These are phyloP conservation scores for Fusarium miscanthi DNA, from an alignment of 2,329 filamentous ascomycete genomes.

Conservation along the genomic window DNA sequence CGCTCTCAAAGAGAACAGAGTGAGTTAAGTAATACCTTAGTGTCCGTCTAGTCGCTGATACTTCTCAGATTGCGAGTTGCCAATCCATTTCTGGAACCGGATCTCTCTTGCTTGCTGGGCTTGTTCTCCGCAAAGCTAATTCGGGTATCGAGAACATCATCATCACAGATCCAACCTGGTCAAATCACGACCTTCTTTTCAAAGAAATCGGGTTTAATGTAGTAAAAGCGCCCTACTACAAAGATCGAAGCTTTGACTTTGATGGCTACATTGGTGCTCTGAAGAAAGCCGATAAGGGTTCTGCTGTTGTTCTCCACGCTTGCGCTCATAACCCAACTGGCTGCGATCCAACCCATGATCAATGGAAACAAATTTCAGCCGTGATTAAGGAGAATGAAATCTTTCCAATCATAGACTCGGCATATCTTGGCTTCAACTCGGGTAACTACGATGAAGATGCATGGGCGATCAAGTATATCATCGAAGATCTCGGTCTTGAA, in stretches of 20 bases:
- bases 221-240: slow-evolving; percentile 51
- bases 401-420: slow-evolving; percentile 40
- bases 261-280: slow-evolving; percentile 46
- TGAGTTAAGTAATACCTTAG: not conserved
- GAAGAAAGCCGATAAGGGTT: slow-evolving; percentile 38
- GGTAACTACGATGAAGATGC: slow-evolving; percentile 41
- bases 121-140: slow-evolving; percentile 46
- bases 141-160: slow-evolving; percentile 46
- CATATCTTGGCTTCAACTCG: slow-evolving; percentile 41
- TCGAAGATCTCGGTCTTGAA: slow-evolving; percentile 55
- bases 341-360: slow-evolving; percentile 47
- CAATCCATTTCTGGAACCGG: slow-evolving; percentile 57
- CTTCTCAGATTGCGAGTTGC: slow-evolving; percentile 47
- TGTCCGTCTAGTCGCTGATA: fast-evolving
- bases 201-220: slow-evolving; percentile 49
- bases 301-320: slow-evolving; percentile 52
- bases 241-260: slow-evolving; percentile 48
- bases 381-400: slow-evolving; percentile 26
- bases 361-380: slow-evolving; percentile 41
- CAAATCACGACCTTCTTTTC: slow-evolving; percentile 54
- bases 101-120: slow-evolving; percentile 51
- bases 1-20: slow-evolving; percentile 44
- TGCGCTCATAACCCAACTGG: slow-evolving; percentile 59
- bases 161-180: slow-evolving; percentile 56
- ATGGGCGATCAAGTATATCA: slow-evolving; percentile 37